Percentiles rank a stretch among this genome's conserved stretches.
Evolutionary conservation across 2,329 filamentous ascomycete genomes (phyloP).

Genomic region (Cadophora malorum): DNA sequence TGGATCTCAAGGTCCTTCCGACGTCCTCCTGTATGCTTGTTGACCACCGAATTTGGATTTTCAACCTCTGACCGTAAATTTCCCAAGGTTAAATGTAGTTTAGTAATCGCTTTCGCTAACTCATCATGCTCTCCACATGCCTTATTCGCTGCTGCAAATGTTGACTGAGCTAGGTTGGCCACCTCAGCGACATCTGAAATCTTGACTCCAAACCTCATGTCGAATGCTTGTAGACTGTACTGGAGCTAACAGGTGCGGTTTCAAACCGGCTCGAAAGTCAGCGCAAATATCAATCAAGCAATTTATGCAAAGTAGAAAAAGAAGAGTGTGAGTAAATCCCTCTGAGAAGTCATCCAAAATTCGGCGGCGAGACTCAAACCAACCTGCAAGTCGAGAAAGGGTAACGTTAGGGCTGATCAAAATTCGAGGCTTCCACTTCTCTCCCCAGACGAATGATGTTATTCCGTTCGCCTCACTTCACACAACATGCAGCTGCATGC

Average conservation of each 20-base stretch:
- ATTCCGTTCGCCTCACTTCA: constrained; percentile 11
- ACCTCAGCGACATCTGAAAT: constrained; percentile 18
- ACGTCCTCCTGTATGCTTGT: constrained; percentile 37
- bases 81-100: constrained; percentile 58
- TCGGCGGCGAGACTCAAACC: neutral
- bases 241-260: neutral
- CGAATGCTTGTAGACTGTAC: neutral
- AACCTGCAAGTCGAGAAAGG: neutral
- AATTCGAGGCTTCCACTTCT: neutral
- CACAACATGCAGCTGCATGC: constrained; percentile 6
- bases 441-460: constrained; percentile 3
- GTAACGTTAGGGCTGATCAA: neutral
- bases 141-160: constrained; percentile 43
- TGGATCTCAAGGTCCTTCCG: constrained; percentile 21
- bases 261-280: neutral
- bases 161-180: constrained; percentile 17
- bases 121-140: constrained; percentile 54
- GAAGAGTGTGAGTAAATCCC: neutral
- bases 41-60: constrained; percentile 59
- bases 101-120: constrained; percentile 54
- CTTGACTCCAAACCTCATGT: constrained; percentile 16
- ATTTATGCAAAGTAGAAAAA: neutral
- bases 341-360: neutral
- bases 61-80: constrained; percentile 60
- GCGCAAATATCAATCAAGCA: neutral